Base-by-base conservation (phyloP, 331 rosid species). In the Quercus phellos region DNA sequence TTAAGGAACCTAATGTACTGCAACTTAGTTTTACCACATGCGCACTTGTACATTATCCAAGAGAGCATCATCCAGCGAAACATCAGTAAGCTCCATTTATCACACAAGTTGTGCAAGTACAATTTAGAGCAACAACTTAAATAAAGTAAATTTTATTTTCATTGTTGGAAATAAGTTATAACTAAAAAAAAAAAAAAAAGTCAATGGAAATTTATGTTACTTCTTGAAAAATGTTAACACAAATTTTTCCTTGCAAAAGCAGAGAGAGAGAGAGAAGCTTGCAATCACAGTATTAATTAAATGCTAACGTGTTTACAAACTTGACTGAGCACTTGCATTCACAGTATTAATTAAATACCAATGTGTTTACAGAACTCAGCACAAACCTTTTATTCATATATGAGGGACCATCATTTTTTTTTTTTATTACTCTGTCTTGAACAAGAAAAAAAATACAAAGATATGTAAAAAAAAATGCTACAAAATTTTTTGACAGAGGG, bases 401-500 rank as follows among this genome's bases (percentile, higher is more conserved):
- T n/a, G 17, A 66, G 18, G 2, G 26, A 0, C 24, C 3, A 61
- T 1, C 19, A 6, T 4, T 34, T 34, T 8, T 3, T 3, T 32
- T 34, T 66, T 1, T 34, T 18, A 13, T 34, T 13, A 66, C 26
- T 1, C 70, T 34, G 2, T 66, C 17, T 26, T 66, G 8, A 17
- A 7, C 35, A 34, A 18, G 50, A n/a, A 9, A 35, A 7, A 34
- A 18, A 27, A 8, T 2, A 3, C 1, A 66, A 34, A 24, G 50
- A 8, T 21, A 12, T 12, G 56, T 21, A 21, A 70, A 70, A 46
- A 46, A 14, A 78, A 76, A 74, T 81, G n/a, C 66, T 75, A 27
- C 73, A 76, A 79, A 85, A 43, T 53, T 66, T 66, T 68, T 30
- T 4, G 54, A 7, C n/a, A 67, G 70, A 42, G 67, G 14, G 72